Evolutionary conservation across 2,329 filamentous ascomycete species (phyloP), one percentile per base, ranked within the genome.

Genomic region (Colletotrichum magnum): DNA sequence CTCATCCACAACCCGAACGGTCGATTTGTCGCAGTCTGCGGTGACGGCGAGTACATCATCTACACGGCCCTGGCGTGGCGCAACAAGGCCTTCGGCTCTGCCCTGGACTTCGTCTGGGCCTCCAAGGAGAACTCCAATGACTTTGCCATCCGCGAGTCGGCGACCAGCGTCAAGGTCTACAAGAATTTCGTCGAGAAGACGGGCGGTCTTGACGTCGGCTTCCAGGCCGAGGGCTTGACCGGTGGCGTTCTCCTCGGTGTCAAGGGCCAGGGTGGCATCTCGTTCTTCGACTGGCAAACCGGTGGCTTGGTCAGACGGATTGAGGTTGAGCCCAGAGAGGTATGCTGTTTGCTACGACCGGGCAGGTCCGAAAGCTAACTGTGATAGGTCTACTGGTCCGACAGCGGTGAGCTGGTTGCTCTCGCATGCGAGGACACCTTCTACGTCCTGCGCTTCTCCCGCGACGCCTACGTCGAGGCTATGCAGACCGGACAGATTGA

Each of bases 61-160:
- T 98, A 98, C 84, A 98, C 96, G 32, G 95, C 96, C 64, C 88
- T 98, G 68, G 95, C 95, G 3, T 97, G 97, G 89, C 91, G 96
- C 79, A 98, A 99, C 83, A 98, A 98, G 85, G 94, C 94, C 4
- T 99, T 99, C 77, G 96, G 96, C 24, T 95, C 94, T 48, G 96
- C 95, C 6, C 84, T 98, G 60, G 96, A 99, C 82, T 99, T 99
- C 79, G 95, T 93, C 12, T 99, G 96, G 96, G 95, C 93, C 0
- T 94, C 93, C 52, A 98, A 97, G 82, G 95, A 98, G 68, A 97
- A 98, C 82, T 97, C 94, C 84, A 98, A 98, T 80, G 96, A 99
- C 80, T 98, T 97, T 78, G 96, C 96, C 47, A 98, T 99, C 75
- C 92, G 96, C 43, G 96, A 99, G 82, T 98, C 95, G 5, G 84